Conservation (phyloP, 176 grass and related monocot species). For the Eleusine coracana region DNA sequence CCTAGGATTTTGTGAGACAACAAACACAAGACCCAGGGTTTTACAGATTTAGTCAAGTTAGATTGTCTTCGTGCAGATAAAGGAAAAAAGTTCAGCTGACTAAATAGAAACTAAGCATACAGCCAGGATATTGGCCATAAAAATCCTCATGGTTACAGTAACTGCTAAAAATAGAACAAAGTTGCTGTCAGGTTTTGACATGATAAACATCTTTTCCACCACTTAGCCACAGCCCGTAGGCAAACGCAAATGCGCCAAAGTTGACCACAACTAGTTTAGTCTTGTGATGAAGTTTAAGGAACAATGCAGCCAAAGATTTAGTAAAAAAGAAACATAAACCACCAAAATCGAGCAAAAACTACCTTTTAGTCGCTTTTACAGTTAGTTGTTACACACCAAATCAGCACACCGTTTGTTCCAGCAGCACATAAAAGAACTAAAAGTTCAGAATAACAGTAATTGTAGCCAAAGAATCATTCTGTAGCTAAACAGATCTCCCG, state of each 20-base stretch:
- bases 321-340: neutral
- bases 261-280: conserved; percentile 7
- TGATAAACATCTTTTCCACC: neutral
- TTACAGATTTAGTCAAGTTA: no score
- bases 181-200: conserved; percentile 4
- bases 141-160: neutral
- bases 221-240: conserved; percentile 5
- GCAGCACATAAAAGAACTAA: neutral
- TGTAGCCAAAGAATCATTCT: conserved; percentile 7
- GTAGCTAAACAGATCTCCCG: conserved; percentile 6
- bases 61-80: conserved; percentile 3
- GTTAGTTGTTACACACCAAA: neutral
- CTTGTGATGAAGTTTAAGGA: neutral
- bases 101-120: neutral
- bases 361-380: neutral
- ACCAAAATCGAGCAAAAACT: neutral
- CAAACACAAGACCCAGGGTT: no score
- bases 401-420: neutral
- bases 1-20: no score
- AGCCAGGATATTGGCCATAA: neutral
- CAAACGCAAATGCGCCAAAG: neutral
- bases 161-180: neutral
- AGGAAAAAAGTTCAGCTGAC: conserved; percentile 2
- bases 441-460: neutral
- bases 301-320: conserved; percentile 1